Evolutionary conservation across 78 protist species (phyloP).

Genomic region (slime mould (Dictyostelium discoideum)): dicty_2.7 NC_007088.5:497001-497500

Average conservation of each 20-base stretch:
- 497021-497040: no score
- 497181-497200: slow-evolving; percentile 49
- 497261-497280: neutral
- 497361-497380: neutral
- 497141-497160: slow-evolving; percentile 61
- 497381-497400: neutral
- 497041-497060: slow-evolving; percentile 79
- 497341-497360: neutral
- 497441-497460: neutral
- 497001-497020: no score
- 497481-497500: neutral
- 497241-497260: neutral
- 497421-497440: neutral
- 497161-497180: slow-evolving; percentile 87
- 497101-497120: slow-evolving; percentile 49
- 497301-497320: neutral
- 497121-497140: slow-evolving; percentile 62
- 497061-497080: slow-evolving; percentile 48
- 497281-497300: neutral
- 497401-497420: neutral
- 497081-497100: slow-evolving; percentile 87
- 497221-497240: neutral
- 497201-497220: slow-evolving; percentile 29
- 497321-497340: neutral
- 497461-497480: neutral